These are phyloP conservation scores for Verticillium nubilum DNA, from an alignment of 2,329 filamentous ascomycete species.

Conservation along the genomic window DNA sequence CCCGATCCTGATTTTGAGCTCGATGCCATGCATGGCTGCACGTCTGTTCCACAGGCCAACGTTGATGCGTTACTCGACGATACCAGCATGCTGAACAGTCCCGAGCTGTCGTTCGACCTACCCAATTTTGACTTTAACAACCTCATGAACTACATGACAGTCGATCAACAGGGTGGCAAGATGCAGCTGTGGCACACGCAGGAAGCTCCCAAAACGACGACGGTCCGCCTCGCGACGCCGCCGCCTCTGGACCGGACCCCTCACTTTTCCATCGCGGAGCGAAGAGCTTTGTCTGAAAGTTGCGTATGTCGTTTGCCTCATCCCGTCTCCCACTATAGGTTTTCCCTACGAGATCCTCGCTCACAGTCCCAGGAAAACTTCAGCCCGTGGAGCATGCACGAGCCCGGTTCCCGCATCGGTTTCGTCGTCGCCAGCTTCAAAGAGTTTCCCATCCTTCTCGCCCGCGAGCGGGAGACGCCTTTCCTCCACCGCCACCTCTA, in stretches of 20 bases:
- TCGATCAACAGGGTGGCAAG: conserved; percentile 1
- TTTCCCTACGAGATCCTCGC: neutral
- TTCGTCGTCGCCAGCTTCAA: conserved; percentile 26
- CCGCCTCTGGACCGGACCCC: neutral
- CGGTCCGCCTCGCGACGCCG: neutral
- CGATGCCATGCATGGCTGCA: neutral
- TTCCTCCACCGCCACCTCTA: conserved; percentile 40
- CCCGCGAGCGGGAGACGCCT: conserved; percentile 28
- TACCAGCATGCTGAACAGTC: neutral
- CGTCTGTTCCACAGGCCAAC: neutral
- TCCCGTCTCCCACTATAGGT: neutral
- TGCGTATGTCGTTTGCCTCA: neutral
- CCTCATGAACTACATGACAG: conserved; percentile 10
- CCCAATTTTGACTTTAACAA: conserved; percentile 25
- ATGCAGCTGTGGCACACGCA: neutral
- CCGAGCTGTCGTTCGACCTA: conserved; percentile 9
- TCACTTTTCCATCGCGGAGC: neutral
- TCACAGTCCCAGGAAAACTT: neutral
- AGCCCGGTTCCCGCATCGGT: conserved; percentile 27
- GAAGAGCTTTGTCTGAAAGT: neutral
- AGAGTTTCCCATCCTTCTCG: conserved; percentile 26
- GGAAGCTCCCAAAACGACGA: neutral
- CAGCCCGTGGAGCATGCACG: conserved; percentile 23
- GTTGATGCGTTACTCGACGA: neutral
- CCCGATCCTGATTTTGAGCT: neutral